Evolutionary conservation across 768 basidiomycete species (phyloP).

Genomic region (Collybiopsis confluens): DNA sequence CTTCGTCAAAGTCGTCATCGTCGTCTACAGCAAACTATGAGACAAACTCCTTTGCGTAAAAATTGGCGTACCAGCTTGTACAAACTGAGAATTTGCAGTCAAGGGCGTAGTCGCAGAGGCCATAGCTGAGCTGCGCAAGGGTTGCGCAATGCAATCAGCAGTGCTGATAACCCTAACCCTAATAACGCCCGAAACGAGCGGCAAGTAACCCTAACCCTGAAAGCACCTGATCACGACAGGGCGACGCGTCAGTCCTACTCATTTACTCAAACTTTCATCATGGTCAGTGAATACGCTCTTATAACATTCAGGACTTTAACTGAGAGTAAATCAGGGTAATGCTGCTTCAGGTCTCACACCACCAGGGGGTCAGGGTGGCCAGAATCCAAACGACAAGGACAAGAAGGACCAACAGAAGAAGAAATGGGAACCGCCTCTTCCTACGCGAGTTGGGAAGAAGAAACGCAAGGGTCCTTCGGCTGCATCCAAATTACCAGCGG

Average conservation of each 20-base stretch:
- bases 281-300: slow-evolving; percentile 8
- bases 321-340: slow-evolving; percentile 53
- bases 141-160: too few species aligned
- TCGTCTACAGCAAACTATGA: slow-evolving; percentile 42
- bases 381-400: slow-evolving; percentile 31
- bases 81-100: slow-evolving; percentile 69
- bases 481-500: slow-evolving; percentile 85
- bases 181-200: too few species aligned
- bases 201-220: too few species aligned
- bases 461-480: slow-evolving; percentile 92
- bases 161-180: too few species aligned
- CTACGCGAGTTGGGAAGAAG: slow-evolving; percentile 96
- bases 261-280: slow-evolving; percentile 11
- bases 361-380: slow-evolving; percentile 23
- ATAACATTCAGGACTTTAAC: background rate
- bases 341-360: slow-evolving; percentile 61
- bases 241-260: slow-evolving; percentile 15
- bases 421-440: slow-evolving; percentile 98
- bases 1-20: slow-evolving; percentile 82
- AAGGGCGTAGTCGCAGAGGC: slow-evolving; percentile 43
- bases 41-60: background rate
- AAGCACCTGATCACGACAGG: too few species aligned
- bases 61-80: slow-evolving; percentile 61
- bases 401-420: slow-evolving; percentile 62
- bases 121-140: slow-evolving; percentile 23